Evolutionary conservation across 148 eudicot genomes (phyloP).

Genomic region (Heliamphora exappendiculata): DNA sequence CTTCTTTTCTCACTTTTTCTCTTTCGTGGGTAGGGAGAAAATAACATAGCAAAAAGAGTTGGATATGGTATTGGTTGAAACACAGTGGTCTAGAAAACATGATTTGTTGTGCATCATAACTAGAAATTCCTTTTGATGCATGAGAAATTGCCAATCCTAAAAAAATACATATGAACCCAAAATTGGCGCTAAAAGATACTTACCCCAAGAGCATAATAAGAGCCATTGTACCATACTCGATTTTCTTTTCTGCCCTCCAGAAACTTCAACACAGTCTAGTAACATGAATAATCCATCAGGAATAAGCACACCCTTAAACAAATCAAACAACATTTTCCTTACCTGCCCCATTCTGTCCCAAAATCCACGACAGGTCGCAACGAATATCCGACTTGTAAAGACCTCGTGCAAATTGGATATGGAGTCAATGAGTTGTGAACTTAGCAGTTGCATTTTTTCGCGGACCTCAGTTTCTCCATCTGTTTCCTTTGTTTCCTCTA

Average conservation of each 20-base stretch:
- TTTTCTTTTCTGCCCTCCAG: slow-evolving; percentile 85
- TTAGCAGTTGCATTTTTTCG: slow-evolving; percentile 69
- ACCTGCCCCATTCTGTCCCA: slow-evolving; percentile 97
- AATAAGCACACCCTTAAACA: neutral
- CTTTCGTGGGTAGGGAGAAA: neutral
- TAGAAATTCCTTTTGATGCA: neutral
- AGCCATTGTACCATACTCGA: slow-evolving; percentile 79
- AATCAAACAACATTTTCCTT: slow-evolving; percentile 4
- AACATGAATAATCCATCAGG: slow-evolving; percentile 2
- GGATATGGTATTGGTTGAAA: no score
- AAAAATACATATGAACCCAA: neutral
- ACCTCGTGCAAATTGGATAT: slow-evolving; percentile 73
- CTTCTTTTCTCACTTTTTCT: neutral
- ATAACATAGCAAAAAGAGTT: no score
- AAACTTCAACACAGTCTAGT: slow-evolving; percentile 60
- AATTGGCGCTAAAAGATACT: slow-evolving; percentile 24
- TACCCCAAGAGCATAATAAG: slow-evolving; percentile 86
- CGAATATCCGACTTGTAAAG: slow-evolving; percentile 60
- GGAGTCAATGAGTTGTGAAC: slow-evolving; percentile 52
- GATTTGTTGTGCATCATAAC: neutral
- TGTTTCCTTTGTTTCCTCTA: slow-evolving; percentile 73
- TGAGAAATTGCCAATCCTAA: neutral
- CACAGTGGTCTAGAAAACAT: no score
- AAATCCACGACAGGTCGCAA: slow-evolving; percentile 62
- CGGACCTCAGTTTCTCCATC: slow-evolving; percentile 76